Percentiles rank a stretch among this genome's conserved stretches.
Conservation (phyloP, 2,329 filamentous ascomycete genomes). For the Botrytis fabae region DNA sequence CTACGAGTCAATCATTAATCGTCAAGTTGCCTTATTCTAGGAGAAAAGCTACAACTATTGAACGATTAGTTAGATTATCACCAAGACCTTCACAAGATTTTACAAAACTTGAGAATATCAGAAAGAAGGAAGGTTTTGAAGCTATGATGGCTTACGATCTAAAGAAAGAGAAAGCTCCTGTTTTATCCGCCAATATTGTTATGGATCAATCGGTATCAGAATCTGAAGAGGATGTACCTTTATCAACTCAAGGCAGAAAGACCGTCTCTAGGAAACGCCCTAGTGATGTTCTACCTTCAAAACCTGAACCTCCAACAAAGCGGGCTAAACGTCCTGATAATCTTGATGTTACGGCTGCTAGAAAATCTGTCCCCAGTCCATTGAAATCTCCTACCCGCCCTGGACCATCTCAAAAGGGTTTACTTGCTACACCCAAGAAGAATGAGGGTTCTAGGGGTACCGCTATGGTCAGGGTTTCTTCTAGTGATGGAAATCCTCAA, state of each 20-base stretch:
- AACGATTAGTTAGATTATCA: conserved; percentile 35
- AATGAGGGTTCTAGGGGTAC: conserved; percentile 42
- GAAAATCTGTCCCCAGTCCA: conserved; percentile 41
- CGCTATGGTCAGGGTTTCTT: conserved; percentile 45
- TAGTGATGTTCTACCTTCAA: conserved; percentile 33
- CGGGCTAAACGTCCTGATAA: conserved; percentile 42
- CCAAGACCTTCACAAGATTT: conserved; percentile 27
- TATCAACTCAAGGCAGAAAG: conserved; percentile 19
- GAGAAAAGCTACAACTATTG: conserved; percentile 32
- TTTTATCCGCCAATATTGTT: neutral
- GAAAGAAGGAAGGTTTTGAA: conserved; percentile 25
- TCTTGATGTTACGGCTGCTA: conserved; percentile 40
- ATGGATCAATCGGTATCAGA: conserved; percentile 18
- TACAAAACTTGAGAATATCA: conserved; percentile 25
- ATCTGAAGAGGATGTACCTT: conserved; percentile 32
- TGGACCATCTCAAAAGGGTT: conserved; percentile 31
- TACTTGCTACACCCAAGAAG: conserved; percentile 47
- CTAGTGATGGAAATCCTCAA: conserved; percentile 44
- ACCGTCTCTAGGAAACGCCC: conserved; percentile 34
- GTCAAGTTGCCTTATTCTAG: conserved; percentile 40
- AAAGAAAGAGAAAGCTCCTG: conserved; percentile 3
- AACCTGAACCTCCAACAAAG: conserved; percentile 38
- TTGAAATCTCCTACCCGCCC: conserved; percentile 41
- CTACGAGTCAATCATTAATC: conserved; percentile 29
- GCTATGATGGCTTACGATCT: conserved; percentile 20